Percentiles rank a stretch among this genome's conserved stretches.
Conservation (phyloP, 345 rosid genomes). For the Pistacia integerrima region DNA sequence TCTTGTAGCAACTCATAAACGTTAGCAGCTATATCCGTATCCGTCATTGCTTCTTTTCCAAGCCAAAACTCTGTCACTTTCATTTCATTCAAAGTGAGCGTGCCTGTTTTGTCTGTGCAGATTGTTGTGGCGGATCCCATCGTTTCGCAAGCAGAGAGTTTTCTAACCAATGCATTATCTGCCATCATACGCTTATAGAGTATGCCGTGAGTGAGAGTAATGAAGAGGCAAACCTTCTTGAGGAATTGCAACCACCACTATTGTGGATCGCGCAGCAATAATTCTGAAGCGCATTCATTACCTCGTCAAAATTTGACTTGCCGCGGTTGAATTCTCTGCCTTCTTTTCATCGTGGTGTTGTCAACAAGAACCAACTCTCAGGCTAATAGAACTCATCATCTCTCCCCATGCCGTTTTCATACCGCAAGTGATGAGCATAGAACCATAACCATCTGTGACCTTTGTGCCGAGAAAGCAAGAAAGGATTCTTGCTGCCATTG, state of each 20-base stretch:
- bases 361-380: too few relatives aligned
- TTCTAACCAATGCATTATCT: too few relatives aligned
- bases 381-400: constrained; percentile 43
- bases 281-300: constrained; percentile 22
- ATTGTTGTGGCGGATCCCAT: too few relatives aligned
- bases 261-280: constrained; percentile 35
- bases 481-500: constrained; percentile 6
- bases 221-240: constrained; percentile 49
- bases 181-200: constrained; percentile 42
- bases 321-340: constrained; percentile 11
- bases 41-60: too few relatives aligned
- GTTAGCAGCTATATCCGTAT: too few relatives aligned
- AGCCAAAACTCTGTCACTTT: too few relatives aligned
- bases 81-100: too few relatives aligned
- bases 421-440: constrained; percentile 40
- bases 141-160: too few relatives aligned
- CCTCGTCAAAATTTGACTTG: constrained; percentile 22
- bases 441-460: constrained; percentile 45
- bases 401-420: constrained; percentile 52
- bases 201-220: constrained; percentile 39
- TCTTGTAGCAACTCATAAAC: too few relatives aligned
- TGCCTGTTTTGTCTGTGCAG: too few relatives aligned
- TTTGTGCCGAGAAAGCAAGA: constrained; percentile 46
- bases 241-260: constrained; percentile 39
- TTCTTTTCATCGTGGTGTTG: constrained; percentile 29